phyloP scores from a whole-genome alignment of 2,329 filamentous ascomycete genomes.

The Pseudocercospora fijiensis region DNA sequence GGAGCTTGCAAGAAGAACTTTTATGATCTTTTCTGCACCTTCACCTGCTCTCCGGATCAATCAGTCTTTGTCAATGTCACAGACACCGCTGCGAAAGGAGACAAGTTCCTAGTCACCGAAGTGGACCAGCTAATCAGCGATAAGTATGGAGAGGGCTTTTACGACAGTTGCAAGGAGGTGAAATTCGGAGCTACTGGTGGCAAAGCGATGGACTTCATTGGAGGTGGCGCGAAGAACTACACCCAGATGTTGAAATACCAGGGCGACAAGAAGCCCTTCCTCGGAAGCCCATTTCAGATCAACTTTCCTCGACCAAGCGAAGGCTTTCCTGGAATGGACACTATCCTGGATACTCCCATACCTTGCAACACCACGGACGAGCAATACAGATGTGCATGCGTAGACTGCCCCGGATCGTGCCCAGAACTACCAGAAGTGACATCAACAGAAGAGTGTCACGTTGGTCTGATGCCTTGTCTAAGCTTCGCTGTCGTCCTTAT shows the following conservation, averaged over 20 bases:
- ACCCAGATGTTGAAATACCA: constrained; percentile 84
- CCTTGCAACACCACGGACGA: constrained; percentile 88
- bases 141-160: constrained; percentile 83
- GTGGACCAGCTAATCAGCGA: constrained; percentile 85
- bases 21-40: constrained; percentile 96
- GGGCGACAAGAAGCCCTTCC: constrained; percentile 80
- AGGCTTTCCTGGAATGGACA: constrained; percentile 66
- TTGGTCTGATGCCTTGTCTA: constrained; percentile 85
- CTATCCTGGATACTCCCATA: constrained; percentile 71
- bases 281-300: constrained; percentile 95
- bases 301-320: constrained; percentile 72
- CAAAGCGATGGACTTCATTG: constrained; percentile 93
- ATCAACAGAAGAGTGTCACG: constrained; percentile 69
- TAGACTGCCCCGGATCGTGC: constrained; percentile 87
- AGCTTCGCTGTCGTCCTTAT: constrained; percentile 89
- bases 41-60: constrained; percentile 96
- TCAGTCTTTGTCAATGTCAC: constrained; percentile 95
- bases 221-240: constrained; percentile 90
- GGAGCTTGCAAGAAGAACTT: constrained; percentile 98
- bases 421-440: constrained; percentile 76
- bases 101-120: constrained; percentile 74
- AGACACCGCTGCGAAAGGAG: constrained; percentile 60
- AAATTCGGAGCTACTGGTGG: constrained; percentile 95
- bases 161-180: constrained; percentile 97
- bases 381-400: constrained; percentile 83